These are phyloP conservation scores for Mimosa bimucronata DNA, from an alignment of 306 rosid genomes.

Conservation along the genomic window DNA sequence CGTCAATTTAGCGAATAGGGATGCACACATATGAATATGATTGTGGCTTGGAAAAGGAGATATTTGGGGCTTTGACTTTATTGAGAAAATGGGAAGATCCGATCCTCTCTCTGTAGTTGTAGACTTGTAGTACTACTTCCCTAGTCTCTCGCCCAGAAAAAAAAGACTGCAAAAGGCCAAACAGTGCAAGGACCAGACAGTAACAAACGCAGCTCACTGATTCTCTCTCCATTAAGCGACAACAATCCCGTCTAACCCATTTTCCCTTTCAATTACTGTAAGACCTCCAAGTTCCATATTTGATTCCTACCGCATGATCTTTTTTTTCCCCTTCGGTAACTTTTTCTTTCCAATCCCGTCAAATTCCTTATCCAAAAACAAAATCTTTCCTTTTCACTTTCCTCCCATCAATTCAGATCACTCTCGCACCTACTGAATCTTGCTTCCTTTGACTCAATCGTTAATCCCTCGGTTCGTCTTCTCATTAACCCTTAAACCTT, in stretches of 20 bases:
- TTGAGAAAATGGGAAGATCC: conserved; percentile 58
- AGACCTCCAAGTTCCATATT: conserved; percentile 35
- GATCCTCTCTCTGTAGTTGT: conserved; percentile 47
- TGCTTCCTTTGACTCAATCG: conserved; percentile 40
- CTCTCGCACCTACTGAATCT: conserved; percentile 36
- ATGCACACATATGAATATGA: not conserved
- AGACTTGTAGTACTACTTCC: conserved; percentile 55
- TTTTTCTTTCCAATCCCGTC: conserved; percentile 34
- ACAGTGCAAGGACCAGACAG: conserved; percentile 24
- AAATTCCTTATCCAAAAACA: conserved; percentile 32
- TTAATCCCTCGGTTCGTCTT: not conserved
- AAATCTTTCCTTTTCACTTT: conserved; percentile 39
- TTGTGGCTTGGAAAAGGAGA: conserved; percentile 19
- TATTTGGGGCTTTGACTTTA: conserved; percentile 60
- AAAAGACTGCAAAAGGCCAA: conserved; percentile 44
- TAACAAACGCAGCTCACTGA: conserved; percentile 25
- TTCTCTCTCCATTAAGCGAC: conserved; percentile 19
- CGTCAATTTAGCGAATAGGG: conserved; percentile 17
- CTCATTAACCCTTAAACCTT: conserved; percentile 19
- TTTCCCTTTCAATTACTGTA: conserved; percentile 50
- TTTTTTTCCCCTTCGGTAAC: conserved; percentile 32
- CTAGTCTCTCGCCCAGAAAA: conserved; percentile 44
- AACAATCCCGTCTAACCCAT: conserved; percentile 23
- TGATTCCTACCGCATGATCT: conserved; percentile 28
- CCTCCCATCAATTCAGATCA: conserved; percentile 41